phyloP scores from a whole-genome alignment of 176 grass and related monocot species.

The Aegilops bicornis region DNA sequence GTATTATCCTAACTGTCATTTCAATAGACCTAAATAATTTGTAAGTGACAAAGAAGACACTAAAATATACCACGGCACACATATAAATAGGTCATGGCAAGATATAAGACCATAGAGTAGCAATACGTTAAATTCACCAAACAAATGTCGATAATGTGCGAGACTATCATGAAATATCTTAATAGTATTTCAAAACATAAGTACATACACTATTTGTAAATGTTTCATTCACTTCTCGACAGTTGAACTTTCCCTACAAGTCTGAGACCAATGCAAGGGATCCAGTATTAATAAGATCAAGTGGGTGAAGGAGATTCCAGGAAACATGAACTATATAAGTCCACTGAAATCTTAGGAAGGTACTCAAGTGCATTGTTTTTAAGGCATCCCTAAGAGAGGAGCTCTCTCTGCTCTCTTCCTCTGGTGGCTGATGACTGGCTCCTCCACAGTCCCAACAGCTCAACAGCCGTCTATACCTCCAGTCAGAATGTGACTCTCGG shows the following conservation, averaged over 20 bases:
- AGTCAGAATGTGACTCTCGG: no score
- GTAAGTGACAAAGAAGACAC: not conserved
- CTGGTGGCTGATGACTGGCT: no score
- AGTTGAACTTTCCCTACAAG: not conserved
- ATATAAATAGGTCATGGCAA: not conserved
- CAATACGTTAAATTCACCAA: not conserved
- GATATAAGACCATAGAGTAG: not conserved
- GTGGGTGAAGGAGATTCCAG: not conserved
- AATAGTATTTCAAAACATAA: not conserved
- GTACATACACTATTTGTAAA: not conserved
- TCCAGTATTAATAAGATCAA: not conserved
- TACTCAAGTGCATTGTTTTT: not conserved
- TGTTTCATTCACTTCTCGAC: not conserved
- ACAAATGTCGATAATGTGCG: not conserved
- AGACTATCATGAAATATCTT: not conserved
- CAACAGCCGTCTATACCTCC: no score
- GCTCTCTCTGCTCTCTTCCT: no score
- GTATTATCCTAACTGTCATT: not conserved
- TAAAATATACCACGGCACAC: not conserved
- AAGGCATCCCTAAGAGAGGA: no score
- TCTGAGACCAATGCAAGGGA: not conserved
- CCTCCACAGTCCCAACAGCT: no score
- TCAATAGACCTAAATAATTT: conserved; percentile 14
- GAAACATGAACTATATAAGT: not conserved
- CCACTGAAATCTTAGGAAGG: not conserved